phyloP scores from a whole-genome alignment of 2,329 filamentous ascomycete genomes.

The Sporothrix luriei region DNA sequence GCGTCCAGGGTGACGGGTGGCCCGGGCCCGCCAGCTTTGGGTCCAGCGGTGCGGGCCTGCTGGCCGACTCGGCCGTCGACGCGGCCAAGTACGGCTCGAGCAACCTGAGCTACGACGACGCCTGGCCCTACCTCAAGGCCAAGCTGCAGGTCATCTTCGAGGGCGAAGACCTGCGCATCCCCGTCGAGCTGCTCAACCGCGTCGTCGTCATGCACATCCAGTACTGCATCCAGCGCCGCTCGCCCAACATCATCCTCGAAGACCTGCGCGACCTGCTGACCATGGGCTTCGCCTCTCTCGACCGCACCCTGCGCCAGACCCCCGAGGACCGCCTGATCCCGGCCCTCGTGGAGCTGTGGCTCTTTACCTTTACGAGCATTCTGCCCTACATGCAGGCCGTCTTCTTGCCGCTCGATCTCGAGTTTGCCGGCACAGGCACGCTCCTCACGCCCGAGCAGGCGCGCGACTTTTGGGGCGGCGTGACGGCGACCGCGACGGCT shows the following conservation, averaged over 20 bases:
- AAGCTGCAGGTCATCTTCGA: slow-evolving; percentile 78
- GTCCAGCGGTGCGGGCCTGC: slow-evolving; percentile 52
- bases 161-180: slow-evolving; percentile 75
- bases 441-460: slow-evolving; percentile 79
- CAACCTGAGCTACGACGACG: slow-evolving; percentile 74
- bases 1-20: slow-evolving; percentile 47
- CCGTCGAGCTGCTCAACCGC: slow-evolving; percentile 80
- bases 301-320: slow-evolving; percentile 76
- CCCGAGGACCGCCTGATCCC: slow-evolving; percentile 88
- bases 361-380: slow-evolving; percentile 86
- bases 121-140: slow-evolving; percentile 78
- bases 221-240: slow-evolving; percentile 72
- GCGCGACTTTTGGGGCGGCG: slow-evolving; percentile 85
- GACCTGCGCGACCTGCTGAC: slow-evolving; percentile 73
- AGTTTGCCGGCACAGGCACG: slow-evolving; percentile 81
- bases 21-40: slow-evolving; percentile 55
- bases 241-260: slow-evolving; percentile 71
- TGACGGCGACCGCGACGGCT: slow-evolving; percentile 45
- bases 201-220: slow-evolving; percentile 78
- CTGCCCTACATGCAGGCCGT: slow-evolving; percentile 94
- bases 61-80: slow-evolving; percentile 55
- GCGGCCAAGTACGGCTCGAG: slow-evolving; percentile 64
- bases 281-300: slow-evolving; percentile 84
- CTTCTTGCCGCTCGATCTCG: slow-evolving; percentile 88
- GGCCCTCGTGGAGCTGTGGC: slow-evolving; percentile 89